Base-by-base conservation (phyloP, 2,329 filamentous ascomycete genomes). In the Thielaviopsis populi region DNA sequence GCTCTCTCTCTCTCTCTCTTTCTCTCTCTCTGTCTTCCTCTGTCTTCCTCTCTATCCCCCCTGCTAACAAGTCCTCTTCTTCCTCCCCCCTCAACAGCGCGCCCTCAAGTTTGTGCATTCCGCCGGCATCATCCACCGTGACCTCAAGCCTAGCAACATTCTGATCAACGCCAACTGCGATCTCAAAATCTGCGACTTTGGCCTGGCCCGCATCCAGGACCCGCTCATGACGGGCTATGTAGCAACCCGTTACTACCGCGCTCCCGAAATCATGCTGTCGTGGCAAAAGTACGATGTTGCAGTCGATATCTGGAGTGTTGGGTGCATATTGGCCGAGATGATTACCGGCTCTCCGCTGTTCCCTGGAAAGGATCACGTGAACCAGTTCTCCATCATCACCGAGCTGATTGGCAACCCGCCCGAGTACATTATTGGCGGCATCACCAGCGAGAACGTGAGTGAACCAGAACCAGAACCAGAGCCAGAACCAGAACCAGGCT, bases 201-300 rank as follows among this genome's bases (percentile, higher is more conserved):
- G 94, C 69, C 81, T 99, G 66, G 94, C 94, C 63, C 89, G 94
- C 75, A 96, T 99, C 71, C 94, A 99, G 75, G 94, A 99, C 73
- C 94, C 94, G 42, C 94, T 99, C 77, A 99, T 99, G 94, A 99
- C 94, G 50, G 94, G 94, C 70, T 99, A 99, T 73, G 94, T 99
- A 67, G 97, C 94, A 59, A 99, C 94, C 67, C 83, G 94, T 80
- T 99, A 99, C 81, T 99, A 99, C 81, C 86, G 94, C 72, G 94
- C 94, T 8, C 94, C 94, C 19, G 94, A 99, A 76, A 99, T 99
- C 73, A 99, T 99, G 94, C 90, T 99, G 73, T 97, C 94, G 68
- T 99, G 94, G 94, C 94, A 99, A 80, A 99, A 99, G 79, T 99
- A 99, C 77, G 94, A 99, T 70, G 86, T 97, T 59, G 94, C 97